Percentiles rank a stretch among this genome's conserved stretches.
Evolutionary conservation across 2,329 filamentous ascomycete genomes (phyloP).

Genomic region (Drechslera avenae): DNA sequence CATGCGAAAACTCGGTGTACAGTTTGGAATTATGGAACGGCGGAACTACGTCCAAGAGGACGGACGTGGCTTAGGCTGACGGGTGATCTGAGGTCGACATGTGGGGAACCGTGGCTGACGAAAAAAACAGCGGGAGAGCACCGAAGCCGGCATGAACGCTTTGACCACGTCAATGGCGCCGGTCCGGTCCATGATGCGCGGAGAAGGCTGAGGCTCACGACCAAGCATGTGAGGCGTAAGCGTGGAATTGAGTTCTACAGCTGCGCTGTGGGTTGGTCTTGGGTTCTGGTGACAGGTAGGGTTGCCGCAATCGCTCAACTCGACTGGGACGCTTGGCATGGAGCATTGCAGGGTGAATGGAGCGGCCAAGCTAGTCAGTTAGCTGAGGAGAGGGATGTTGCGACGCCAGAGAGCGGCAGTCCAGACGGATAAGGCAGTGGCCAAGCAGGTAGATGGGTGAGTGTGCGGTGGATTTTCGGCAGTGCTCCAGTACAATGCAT

Average conservation of each 20-base stretch:
- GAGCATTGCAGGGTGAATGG: not conserved
- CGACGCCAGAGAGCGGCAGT: not conserved
- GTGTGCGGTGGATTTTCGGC: slow-evolving; percentile 1
- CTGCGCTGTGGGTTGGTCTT: not conserved
- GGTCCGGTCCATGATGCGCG: slow-evolving; percentile 5
- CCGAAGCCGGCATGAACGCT: slow-evolving; percentile 5
- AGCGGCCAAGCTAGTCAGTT: not conserved
- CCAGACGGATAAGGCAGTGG: slow-evolving; percentile 4
- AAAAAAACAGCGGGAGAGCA: slow-evolving; percentile 1
- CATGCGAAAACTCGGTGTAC: too few relatives aligned
- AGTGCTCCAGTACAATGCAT: slow-evolving; percentile 6
- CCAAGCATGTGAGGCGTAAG: too few relatives aligned
- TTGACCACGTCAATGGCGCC: slow-evolving; percentile 4
- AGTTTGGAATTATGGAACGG: too few relatives aligned
- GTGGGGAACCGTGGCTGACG: not conserved
- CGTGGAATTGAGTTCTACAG: too few relatives aligned
- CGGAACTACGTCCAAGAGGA: too few relatives aligned
- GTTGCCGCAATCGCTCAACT: not conserved
- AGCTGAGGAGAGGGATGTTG: not conserved
- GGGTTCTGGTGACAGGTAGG: not conserved
- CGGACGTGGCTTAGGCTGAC: not conserved
- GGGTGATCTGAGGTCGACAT: not conserved
- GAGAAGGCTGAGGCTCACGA: not conserved
- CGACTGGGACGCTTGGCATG: too few relatives aligned
- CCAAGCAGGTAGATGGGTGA: not conserved